Evolutionary conservation across 345 rosid species (phyloP).

Genomic region (Euclidium syriacum): DNA sequence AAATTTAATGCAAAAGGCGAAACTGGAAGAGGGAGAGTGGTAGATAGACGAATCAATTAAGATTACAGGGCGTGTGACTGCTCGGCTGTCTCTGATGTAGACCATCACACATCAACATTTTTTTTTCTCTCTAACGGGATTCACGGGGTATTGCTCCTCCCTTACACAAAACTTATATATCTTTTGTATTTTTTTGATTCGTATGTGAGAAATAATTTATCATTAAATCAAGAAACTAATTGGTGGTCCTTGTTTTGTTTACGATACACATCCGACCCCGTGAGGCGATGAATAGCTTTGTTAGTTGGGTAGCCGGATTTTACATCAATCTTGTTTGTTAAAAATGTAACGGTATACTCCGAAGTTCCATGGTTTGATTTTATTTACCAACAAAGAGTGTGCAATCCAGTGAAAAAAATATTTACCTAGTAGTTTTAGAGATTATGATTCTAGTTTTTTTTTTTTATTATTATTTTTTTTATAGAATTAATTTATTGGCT

Average conservation of each 20-base stretch:
- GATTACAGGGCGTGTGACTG: conserved; percentile 32
- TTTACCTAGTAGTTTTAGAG: too few relatives aligned
- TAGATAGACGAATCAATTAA: conserved; percentile 25
- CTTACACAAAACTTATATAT: not conserved
- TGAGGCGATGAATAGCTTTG: conserved; percentile 28
- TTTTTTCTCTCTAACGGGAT: conserved; percentile 19
- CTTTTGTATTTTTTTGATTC: conserved; percentile 7
- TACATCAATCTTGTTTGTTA: not conserved
- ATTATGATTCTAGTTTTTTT: too few relatives aligned
- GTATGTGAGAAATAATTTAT: conserved; percentile 10
- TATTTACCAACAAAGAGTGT: too few relatives aligned
- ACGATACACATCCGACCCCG: conserved; percentile 26
- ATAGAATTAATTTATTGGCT: too few relatives aligned
- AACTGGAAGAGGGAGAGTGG: conserved; percentile 1
- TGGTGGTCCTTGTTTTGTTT: conserved; percentile 26
- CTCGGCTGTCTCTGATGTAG: conserved; percentile 31
- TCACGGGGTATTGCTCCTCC: conserved; percentile 26
- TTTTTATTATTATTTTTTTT: too few relatives aligned
- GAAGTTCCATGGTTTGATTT: not conserved
- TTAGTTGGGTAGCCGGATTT: conserved; percentile 25
- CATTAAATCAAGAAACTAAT: not conserved
- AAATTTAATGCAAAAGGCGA: conserved; percentile 8
- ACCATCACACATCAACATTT: conserved; percentile 17
- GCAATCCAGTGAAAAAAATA: too few relatives aligned
- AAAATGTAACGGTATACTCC: not conserved